These are phyloP conservation scores for Agaricus bisporus DNA, from an alignment of 768 basidiomycete species.

Conservation along the genomic window DNA sequence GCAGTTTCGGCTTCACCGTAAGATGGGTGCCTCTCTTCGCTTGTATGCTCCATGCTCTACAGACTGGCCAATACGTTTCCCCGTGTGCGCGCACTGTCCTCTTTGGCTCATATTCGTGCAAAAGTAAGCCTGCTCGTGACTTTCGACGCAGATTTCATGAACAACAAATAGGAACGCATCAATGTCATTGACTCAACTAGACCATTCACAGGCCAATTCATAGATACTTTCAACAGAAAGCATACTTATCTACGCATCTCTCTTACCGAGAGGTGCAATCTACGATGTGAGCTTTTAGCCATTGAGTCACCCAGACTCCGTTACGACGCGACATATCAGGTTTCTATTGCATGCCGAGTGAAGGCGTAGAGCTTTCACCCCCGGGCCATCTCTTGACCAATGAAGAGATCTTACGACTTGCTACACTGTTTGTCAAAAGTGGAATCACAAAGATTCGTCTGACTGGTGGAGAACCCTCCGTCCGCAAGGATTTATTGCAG, in stretches of 20 bases:
- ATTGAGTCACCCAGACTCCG: not conserved
- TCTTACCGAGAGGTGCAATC: constrained; percentile 81
- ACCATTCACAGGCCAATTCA: constrained; percentile 45
- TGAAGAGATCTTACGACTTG: constrained; percentile 68
- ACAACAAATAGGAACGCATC: constrained; percentile 43
- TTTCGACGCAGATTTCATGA: too few species aligned
- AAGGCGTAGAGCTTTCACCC: constrained; percentile 74
- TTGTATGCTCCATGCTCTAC: not conserved
- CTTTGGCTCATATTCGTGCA: constrained; percentile 6
- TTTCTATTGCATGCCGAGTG: constrained; percentile 88
- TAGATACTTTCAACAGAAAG: constrained; percentile 61
- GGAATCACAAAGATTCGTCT: constrained; percentile 86
- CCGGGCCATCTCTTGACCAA: constrained; percentile 63
- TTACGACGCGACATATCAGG: constrained; percentile 33
- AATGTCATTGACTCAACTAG: constrained; percentile 41
- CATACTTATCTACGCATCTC: constrained; percentile 90
- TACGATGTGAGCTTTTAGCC: constrained; percentile 53
- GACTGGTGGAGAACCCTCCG: constrained; percentile 85
- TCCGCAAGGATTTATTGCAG: constrained; percentile 67
- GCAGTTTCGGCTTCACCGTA: too few species aligned
- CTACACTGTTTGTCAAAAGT: constrained; percentile 68
- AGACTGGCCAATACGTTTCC: not conserved
- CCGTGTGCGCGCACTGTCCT: not conserved
- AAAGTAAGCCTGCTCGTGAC: constrained; percentile 7
- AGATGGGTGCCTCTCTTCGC: too few species aligned